Evolutionary conservation across 2,329 filamentous ascomycete species (phyloP).

Genomic region (Graphium sp.): DNA sequence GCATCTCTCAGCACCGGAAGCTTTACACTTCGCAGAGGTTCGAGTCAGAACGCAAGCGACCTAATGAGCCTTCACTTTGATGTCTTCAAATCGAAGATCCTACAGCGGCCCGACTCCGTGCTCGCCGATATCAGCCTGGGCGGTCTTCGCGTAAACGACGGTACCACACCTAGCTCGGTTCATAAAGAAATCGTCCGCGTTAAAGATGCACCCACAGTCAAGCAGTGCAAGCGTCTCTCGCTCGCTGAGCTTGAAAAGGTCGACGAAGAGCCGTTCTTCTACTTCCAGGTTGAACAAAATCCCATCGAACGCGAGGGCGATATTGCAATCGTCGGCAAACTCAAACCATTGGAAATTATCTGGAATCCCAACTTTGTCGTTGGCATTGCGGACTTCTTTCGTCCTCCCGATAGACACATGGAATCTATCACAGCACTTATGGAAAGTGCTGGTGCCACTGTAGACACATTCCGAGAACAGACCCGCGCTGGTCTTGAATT

Average conservation of each 20-base stretch:
- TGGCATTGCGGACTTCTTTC: slow-evolving; percentile 87
- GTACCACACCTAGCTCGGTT: slow-evolving; percentile 77
- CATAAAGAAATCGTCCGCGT: slow-evolving; percentile 93
- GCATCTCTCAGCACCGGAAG: slow-evolving; percentile 89
- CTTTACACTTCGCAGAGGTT: slow-evolving; percentile 67
- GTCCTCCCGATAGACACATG: slow-evolving; percentile 92
- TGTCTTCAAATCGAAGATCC: slow-evolving; percentile 75
- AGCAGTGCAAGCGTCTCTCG: slow-evolving; percentile 29
- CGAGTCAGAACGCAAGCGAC: slow-evolving; percentile 45
- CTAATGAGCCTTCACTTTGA: slow-evolving; percentile 89
- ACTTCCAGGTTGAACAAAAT: slow-evolving; percentile 84
- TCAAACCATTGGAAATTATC: slow-evolving; percentile 91
- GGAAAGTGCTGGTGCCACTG: slow-evolving; percentile 88
- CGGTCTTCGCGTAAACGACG: slow-evolving; percentile 86
- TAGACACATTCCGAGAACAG: slow-evolving; percentile 87
- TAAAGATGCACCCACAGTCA: slow-evolving; percentile 57
- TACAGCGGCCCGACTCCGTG: slow-evolving; percentile 83
- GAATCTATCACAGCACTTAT: slow-evolving; percentile 92
- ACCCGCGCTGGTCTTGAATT: slow-evolving; percentile 93
- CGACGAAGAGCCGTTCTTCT: slow-evolving; percentile 67
- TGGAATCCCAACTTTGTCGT: slow-evolving; percentile 93
- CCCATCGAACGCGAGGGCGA: slow-evolving; percentile 87
- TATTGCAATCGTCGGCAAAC: slow-evolving; percentile 72
- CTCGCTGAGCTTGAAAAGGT: slow-evolving; percentile 34
- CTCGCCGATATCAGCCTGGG: slow-evolving; percentile 80